Evolutionary conservation across 441 rosid genomes (phyloP).

Genomic region (Pelargonium australe): DNA sequence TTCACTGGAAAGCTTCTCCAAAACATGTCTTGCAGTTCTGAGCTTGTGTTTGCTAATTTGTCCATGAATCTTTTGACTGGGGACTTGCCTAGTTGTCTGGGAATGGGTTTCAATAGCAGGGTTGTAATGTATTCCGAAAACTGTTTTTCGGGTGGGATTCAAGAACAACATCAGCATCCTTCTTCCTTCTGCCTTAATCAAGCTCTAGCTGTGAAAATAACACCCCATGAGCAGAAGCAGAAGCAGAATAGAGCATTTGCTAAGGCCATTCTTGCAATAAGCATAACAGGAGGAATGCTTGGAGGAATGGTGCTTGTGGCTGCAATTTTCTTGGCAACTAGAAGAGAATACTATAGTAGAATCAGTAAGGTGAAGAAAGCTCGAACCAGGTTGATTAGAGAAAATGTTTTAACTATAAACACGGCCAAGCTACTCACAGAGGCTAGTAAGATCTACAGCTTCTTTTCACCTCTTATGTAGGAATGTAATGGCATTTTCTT

Average conservation of each 20-base stretch:
- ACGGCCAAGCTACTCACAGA: slow-evolving; percentile 48
- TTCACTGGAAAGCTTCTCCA: slow-evolving; percentile 40
- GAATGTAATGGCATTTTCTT: no score
- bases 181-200: slow-evolving; percentile 38
- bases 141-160: slow-evolving; percentile 38
- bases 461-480: not conserved
- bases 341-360: slow-evolving; percentile 18
- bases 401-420: slow-evolving; percentile 29
- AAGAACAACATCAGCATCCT: slow-evolving; percentile 34
- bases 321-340: slow-evolving; percentile 25
- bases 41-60: slow-evolving; percentile 37
- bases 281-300: slow-evolving; percentile 36
- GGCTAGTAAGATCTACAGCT: slow-evolving; percentile 39
- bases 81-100: slow-evolving; percentile 43
- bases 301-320: slow-evolving; percentile 31
- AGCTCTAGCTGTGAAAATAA: slow-evolving; percentile 46
- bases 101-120: slow-evolving; percentile 14
- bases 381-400: slow-evolving; percentile 25
- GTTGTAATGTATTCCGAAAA: slow-evolving; percentile 30
- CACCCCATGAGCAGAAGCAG: slow-evolving; percentile 27
- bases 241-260: slow-evolving; percentile 17
- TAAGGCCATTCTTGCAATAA: slow-evolving; percentile 31
- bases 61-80: slow-evolving; percentile 52
- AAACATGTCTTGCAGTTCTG: slow-evolving; percentile 46
- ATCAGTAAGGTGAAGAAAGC: slow-evolving; percentile 11